Evolutionary conservation across 306 rosid genomes (phyloP).

Genomic region (Rosa multiflora): DNA sequence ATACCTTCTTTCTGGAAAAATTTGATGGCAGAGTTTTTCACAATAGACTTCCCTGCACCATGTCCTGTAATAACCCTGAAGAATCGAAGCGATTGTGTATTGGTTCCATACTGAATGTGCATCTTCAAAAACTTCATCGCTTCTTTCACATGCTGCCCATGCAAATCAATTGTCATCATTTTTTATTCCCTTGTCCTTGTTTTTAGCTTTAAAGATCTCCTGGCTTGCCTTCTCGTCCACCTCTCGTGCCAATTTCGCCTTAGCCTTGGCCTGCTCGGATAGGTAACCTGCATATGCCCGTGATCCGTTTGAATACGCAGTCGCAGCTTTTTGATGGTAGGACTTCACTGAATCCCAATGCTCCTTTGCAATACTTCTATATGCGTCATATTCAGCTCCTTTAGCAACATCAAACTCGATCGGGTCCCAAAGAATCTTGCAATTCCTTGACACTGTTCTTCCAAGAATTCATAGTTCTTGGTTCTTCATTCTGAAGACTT

Average conservation of each 20-base stretch:
- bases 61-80: conserved; percentile 90
- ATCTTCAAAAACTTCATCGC: conserved; percentile 78
- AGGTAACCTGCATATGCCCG: conserved; percentile 65
- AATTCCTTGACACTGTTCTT: conserved; percentile 66
- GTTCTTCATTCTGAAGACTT: conserved; percentile 37
- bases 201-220: conserved; percentile 70
- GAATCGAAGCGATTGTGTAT: conserved; percentile 61
- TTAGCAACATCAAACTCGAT: conserved; percentile 43
- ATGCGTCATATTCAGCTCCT: conserved; percentile 57
- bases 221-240: conserved; percentile 86
- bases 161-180: conserved; percentile 86
- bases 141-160: conserved; percentile 84
- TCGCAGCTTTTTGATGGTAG: conserved; percentile 65
- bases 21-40: conserved; percentile 64
- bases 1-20: conserved; percentile 56
- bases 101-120: conserved; percentile 66
- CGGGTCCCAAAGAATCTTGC: conserved; percentile 61
- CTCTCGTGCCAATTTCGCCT: conserved; percentile 61
- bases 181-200: conserved; percentile 57
- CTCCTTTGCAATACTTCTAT: conserved; percentile 61
- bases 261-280: conserved; percentile 76
- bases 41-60: conserved; percentile 78
- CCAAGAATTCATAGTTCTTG: conserved; percentile 60
- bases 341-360: conserved; percentile 71
- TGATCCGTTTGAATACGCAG: conserved; percentile 57